A percentile compares a stretch with the other conserved stretches of the same genome.
These are phyloP conservation scores for Warburgia ugandensis DNA, from an alignment of 164 flowering plant species.

Conservation along the genomic window DNA sequence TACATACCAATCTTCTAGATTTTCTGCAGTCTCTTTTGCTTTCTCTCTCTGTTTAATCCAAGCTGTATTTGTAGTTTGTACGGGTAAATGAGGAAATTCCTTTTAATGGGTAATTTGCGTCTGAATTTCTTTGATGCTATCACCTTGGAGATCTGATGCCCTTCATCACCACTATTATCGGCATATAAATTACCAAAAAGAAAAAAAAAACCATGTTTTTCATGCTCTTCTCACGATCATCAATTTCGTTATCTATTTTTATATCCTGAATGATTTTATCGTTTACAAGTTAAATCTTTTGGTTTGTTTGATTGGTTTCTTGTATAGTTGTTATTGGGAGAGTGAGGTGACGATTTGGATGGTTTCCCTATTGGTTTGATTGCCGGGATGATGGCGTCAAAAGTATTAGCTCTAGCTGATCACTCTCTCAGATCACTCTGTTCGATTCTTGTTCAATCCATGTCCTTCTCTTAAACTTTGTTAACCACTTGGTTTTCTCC, in stretches of 20 bases:
- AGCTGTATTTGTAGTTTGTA: background rate
- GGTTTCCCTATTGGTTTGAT: conserved; percentile 14
- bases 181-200: too few species aligned
- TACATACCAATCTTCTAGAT: too few species aligned
- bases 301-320: background rate
- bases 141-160: conserved; percentile 21
- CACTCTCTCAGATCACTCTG: conserved; percentile 5
- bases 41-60: background rate
- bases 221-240: too few species aligned
- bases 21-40: background rate
- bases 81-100: conserved; percentile 12
- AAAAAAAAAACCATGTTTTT: too few species aligned
- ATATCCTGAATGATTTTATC: background rate
- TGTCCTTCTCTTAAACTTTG: too few species aligned
- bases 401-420: conserved; percentile 18
- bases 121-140: conserved; percentile 14
- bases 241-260: background rate
- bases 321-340: conserved; percentile 1
- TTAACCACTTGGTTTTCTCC: too few species aligned
- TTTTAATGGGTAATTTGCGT: conserved; percentile 17
- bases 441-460: background rate
- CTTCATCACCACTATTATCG: too few species aligned
- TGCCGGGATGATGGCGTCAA: conserved; percentile 9
- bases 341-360: conserved; percentile 11
- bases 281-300: background rate